phyloP scores from a whole-genome alignment of 2,329 filamentous ascomycete species.

The Aspergillus unguis region DNA sequence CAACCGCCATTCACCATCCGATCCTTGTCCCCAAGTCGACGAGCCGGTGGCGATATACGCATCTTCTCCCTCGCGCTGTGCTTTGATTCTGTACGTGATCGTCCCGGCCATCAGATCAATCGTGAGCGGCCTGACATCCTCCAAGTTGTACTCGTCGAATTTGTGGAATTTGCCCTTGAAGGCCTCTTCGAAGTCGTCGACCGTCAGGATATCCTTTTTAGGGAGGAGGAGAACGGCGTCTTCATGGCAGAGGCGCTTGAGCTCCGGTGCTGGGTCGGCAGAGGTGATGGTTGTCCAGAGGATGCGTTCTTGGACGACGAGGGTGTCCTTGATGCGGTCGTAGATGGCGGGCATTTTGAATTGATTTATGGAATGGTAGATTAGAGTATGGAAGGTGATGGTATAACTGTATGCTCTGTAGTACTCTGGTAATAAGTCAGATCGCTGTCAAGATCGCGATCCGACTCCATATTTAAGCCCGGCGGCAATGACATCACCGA shows the following conservation, averaged over 20 bases:
- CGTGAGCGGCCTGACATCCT: slow-evolving; percentile 25
- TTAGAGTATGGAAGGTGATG: not conserved
- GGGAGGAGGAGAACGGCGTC: slow-evolving; percentile 36
- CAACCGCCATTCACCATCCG: slow-evolving; percentile 38
- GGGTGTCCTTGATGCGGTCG: slow-evolving; percentile 36
- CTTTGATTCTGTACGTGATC: slow-evolving; percentile 33
- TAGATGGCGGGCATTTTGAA: slow-evolving; percentile 35
- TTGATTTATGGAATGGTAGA: not conserved
- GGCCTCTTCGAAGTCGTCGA: slow-evolving; percentile 27
- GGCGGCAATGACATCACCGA: slow-evolving; percentile 8
- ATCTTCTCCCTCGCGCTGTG: slow-evolving; percentile 23
- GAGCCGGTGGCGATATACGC: slow-evolving; percentile 29
- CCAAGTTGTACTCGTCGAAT: slow-evolving; percentile 27
- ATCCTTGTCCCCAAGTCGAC: slow-evolving; percentile 37
- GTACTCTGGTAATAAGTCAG: not conserved
- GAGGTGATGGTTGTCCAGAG: slow-evolving; percentile 39
- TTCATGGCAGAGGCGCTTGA: slow-evolving; percentile 28
- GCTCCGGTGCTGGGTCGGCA: slow-evolving; percentile 33
- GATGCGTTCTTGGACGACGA: slow-evolving; percentile 34
- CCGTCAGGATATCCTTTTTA: slow-evolving; percentile 29
- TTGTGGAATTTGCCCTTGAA: slow-evolving; percentile 34
- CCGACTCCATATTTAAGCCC: not conserved
- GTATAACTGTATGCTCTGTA: not conserved
- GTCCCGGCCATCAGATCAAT: slow-evolving; percentile 38
- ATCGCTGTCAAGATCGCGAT: not conserved